Percentiles rank a stretch among this genome's conserved stretches.
These are phyloP conservation scores for Tolypocladium cylindrosporum DNA, from an alignment of 2,329 filamentous ascomycete genomes.

Conservation along the genomic window DNA sequence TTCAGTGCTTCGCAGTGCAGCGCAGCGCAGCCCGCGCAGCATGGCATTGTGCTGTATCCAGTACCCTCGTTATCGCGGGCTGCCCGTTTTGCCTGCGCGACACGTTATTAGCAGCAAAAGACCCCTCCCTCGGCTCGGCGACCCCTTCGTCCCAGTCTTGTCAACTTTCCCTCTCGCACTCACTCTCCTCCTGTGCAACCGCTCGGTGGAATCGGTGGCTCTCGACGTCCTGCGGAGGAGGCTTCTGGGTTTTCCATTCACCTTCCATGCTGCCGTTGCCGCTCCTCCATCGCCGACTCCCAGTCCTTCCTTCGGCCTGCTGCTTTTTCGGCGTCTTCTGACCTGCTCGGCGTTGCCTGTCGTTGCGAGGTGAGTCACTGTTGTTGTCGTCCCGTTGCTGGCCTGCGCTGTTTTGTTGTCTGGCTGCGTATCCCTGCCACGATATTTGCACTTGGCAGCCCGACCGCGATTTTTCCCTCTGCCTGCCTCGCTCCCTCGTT, in stretches of 20 bases:
- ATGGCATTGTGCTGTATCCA: background rate
- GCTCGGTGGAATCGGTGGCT: background rate
- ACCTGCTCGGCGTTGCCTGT: background rate
- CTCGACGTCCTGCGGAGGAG: background rate
- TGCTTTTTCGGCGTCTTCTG: background rate
- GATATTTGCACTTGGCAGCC: slow-evolving; percentile 1
- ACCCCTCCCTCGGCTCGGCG: slow-evolving; percentile 1
- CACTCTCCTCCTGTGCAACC: background rate
- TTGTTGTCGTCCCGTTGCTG: slow-evolving; percentile 1
- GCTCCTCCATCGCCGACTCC: background rate
- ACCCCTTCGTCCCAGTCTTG: background rate
- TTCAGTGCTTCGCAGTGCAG: background rate
- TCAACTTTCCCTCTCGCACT: background rate
- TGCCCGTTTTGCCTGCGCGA: background rate
- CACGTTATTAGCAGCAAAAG: background rate
- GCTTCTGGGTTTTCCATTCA: background rate
- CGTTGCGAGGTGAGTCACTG: slow-evolving; percentile 7
- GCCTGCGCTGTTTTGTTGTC: slow-evolving; percentile 4
- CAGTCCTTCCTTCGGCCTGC: background rate
- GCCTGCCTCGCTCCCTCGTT: background rate
- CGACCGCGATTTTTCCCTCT: background rate
- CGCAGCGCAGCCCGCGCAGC: background rate
- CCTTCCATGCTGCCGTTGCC: background rate
- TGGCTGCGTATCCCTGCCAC: slow-evolving; percentile 2
- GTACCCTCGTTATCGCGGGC: background rate